A percentile compares a stretch with the other conserved stretches of the same genome.
Conservation (phyloP, 495 filamentous ascomycete genomes). For the Gamarada debralockiae region DNA sequence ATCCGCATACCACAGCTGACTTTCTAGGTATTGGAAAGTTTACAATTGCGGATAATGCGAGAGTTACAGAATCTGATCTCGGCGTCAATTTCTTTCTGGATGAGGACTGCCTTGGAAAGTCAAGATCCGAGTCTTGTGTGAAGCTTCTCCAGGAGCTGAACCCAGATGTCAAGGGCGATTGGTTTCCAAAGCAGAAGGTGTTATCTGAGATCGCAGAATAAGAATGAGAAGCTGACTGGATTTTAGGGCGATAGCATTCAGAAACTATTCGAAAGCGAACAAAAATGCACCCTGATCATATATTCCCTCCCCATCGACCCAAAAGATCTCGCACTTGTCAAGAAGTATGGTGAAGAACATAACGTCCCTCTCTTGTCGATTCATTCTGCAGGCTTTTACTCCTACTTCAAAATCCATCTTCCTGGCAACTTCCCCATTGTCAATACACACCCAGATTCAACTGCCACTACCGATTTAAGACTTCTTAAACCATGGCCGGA, state of each 20-base stretch:
- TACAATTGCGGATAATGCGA: constrained; percentile 79
- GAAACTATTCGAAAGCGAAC: constrained; percentile 24
- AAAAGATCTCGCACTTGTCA: constrained; percentile 53
- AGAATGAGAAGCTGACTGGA: not conserved
- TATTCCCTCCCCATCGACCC: constrained; percentile 64
- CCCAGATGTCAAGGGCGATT: constrained; percentile 82
- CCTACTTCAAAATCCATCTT: constrained; percentile 73
- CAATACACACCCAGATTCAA: constrained; percentile 91
- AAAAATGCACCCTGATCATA: constrained; percentile 66
- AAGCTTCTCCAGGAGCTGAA: constrained; percentile 83
- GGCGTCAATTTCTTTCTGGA: constrained; percentile 98
- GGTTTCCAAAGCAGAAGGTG: constrained; percentile 42
- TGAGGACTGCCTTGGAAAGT: constrained; percentile 67
- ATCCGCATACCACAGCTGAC: constrained; percentile 15
- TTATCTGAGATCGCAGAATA: not conserved
- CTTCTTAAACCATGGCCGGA: constrained; percentile 86
- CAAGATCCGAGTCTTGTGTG: constrained; percentile 74
- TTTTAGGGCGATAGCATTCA: constrained; percentile 29
- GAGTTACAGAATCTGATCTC: constrained; percentile 76
- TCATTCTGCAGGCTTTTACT: constrained; percentile 86
- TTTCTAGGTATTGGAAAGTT: constrained; percentile 80
- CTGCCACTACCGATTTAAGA: constrained; percentile 80
- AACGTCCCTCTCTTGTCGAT: constrained; percentile 76
- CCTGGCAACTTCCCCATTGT: constrained; percentile 85
- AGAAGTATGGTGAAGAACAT: constrained; percentile 51